Base-by-base conservation (phyloP, 148 eudicot genomes). In the Silene uniflora region DNA sequence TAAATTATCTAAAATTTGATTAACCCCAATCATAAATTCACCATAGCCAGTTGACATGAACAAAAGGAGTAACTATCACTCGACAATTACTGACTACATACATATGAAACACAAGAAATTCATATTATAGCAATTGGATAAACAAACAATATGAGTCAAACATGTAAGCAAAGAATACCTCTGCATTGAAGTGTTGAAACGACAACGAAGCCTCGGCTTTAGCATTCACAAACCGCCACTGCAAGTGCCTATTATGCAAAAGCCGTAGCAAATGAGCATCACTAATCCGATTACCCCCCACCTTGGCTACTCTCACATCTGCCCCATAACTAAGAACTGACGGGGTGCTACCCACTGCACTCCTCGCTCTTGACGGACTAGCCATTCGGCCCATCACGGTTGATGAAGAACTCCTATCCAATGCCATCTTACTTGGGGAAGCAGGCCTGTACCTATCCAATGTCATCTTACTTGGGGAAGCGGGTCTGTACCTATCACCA, bases 191-290 rank as follows among this genome's bases (percentile, higher is more conserved):
- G 73, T 71, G 83, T 80, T 87, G 90, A 27, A 74, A 69, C 64
- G 65, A 74, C 75, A 85, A 74, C 27, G 90, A 83, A 75, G 85
- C 80, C 78, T 88, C 91, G 6, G 84, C 85, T 84, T 86, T 87
- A 2, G 96, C 95, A 85, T 91, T 94, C 13, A 81, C 84, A 82
- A 87, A 88, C 55, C 93, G 85, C 98, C 98, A 93, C 77, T 93
- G 98, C 84, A 93, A 81, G 14, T 87, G 85, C 67, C 90, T 85
- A 75, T 91, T 91, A 79, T 88, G 76, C 25, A 91, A 55, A 73
- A 93, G 67, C 79, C 90, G 85, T 67, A 90, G 80, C 24, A 77
- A 76, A 79, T 91, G 95, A 13, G 91, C 93, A 85, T 91, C 90
- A 73, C 75, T 81, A 75, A 88, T 73, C 75, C 84, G 80, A 69